Conservation (phyloP, 352 stramenopile species). For the Pythium volutum region DNA sequence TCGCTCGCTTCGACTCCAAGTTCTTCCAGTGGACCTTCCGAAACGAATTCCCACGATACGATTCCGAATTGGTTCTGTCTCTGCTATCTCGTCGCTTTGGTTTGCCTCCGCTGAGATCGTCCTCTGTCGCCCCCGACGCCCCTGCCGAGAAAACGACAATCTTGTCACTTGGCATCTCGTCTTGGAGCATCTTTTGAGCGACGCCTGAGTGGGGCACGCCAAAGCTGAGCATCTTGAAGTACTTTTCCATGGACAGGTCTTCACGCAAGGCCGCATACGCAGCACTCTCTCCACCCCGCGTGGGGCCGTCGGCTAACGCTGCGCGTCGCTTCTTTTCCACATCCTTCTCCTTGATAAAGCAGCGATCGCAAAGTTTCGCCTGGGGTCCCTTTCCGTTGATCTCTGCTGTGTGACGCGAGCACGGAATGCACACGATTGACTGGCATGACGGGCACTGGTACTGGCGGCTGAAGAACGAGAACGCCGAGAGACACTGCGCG, state of each 20-base stretch:
- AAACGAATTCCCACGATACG: conserved; percentile 46
- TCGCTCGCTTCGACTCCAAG: conserved; percentile 52
- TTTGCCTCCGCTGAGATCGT: background rate
- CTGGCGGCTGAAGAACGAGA: conserved; percentile 76
- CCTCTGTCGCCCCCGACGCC: conserved; percentile 27
- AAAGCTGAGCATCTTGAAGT: conserved; percentile 85
- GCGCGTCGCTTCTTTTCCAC: conserved; percentile 41
- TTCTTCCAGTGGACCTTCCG: conserved; percentile 83
- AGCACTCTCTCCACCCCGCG: conserved; percentile 31
- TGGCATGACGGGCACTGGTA: conserved; percentile 48
- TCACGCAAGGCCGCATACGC: conserved; percentile 51
- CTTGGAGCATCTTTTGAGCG: conserved; percentile 79
- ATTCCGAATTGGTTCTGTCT: conserved; percentile 13
- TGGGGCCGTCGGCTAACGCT: conserved; percentile 4
- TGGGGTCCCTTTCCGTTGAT: conserved; percentile 40
- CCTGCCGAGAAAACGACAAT: conserved; percentile 58
- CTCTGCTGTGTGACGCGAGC: conserved; percentile 51
- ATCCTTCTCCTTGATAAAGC: conserved; percentile 72
- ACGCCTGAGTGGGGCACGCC: conserved; percentile 65
- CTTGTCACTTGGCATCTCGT: conserved; percentile 58
- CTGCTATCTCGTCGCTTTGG: background rate
- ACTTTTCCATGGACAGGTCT: conserved; percentile 75
- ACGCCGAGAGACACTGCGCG: conserved; percentile 53
- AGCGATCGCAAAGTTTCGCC: conserved; percentile 66
- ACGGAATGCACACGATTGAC: conserved; percentile 51